These are phyloP conservation scores for Hygrophorus pudorinus DNA, from an alignment of 768 basidiomycete species.

Conservation along the genomic window DNA sequence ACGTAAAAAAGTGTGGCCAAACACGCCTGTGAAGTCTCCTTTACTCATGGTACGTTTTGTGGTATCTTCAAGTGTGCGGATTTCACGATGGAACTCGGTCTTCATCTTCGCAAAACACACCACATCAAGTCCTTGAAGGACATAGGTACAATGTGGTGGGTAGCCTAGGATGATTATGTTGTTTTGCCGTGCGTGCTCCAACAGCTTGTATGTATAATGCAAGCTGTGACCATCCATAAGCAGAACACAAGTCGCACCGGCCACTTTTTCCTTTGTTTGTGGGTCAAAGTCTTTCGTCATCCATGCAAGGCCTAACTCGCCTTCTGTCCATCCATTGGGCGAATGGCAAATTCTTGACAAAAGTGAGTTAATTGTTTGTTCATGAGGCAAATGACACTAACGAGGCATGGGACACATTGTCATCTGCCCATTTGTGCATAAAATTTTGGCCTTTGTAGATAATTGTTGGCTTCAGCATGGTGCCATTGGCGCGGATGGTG, in stretches of 20 bases:
- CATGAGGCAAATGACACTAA: not conserved
- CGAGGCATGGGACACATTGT: not conserved
- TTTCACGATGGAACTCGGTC: no score
- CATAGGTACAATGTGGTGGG: no score
- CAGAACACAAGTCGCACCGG: constrained; percentile 18
- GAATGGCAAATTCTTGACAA: constrained; percentile 20
- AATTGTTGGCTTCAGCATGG: not conserved
- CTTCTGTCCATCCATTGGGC: constrained; percentile 27
- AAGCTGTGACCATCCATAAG: constrained; percentile 30
- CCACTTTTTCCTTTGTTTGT: constrained; percentile 26
- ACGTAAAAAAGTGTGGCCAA: constrained; percentile 19
- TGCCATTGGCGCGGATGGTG: constrained; percentile 26
- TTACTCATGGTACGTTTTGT: constrained; percentile 16
- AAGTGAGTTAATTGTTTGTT: constrained; percentile 2
- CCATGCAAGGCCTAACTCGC: constrained; percentile 25
- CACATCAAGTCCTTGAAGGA: no score
- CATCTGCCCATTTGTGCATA: not conserved
- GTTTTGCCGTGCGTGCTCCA: constrained; percentile 16
- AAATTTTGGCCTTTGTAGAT: no score
- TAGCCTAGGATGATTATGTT: no score
- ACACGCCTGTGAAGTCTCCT: constrained; percentile 18
- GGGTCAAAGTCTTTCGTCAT: constrained; percentile 28
- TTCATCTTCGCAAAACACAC: no score
- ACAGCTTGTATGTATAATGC: constrained; percentile 19
- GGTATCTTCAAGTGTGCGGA: constrained; percentile 4